Percentiles rank a stretch among this genome's conserved stretches.
These are phyloP conservation scores for Ceratocystiopsis sp. DNA, from an alignment of 2,329 filamentous ascomycete species.

Conservation along the genomic window DNA sequence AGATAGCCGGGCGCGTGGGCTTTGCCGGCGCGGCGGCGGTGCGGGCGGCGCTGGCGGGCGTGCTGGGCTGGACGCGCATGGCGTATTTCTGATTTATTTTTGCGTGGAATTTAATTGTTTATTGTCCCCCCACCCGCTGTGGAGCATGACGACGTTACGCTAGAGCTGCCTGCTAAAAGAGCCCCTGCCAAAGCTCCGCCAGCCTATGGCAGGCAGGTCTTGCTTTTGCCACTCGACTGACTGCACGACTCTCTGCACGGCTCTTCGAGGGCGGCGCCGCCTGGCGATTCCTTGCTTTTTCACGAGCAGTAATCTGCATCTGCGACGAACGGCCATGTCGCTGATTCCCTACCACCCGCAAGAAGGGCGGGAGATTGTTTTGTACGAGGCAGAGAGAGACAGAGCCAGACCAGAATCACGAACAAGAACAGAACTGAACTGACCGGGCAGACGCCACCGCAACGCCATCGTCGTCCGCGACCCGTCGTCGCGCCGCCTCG, in stretches of 20 bases:
- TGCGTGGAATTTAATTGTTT: not conserved
- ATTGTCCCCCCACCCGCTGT: no score
- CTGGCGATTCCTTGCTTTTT: no score
- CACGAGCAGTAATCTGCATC: no score
- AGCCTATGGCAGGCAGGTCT: no score
- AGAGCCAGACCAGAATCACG: no score
- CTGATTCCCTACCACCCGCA: conserved; percentile 59
- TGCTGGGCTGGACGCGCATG: conserved; percentile 42
- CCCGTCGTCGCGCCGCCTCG: conserved; percentile 66
- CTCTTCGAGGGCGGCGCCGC: no score
- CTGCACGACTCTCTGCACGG: no score
- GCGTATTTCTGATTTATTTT: conserved; percentile 1
- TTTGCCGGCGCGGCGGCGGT: conserved; percentile 46
- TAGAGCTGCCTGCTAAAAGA: no score
- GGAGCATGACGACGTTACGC: no score
- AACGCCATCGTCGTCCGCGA: conserved; percentile 89
- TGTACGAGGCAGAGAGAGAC: conserved; percentile 35
- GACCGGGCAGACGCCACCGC: conserved; percentile 56
- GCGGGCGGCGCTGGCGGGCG: conserved; percentile 48
- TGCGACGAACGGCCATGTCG: conserved; percentile 27
- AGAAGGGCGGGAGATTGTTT: conserved; percentile 61
- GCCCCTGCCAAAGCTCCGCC: no score
- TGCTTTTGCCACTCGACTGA: no score
- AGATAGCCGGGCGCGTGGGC: conserved; percentile 61
- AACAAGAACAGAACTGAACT: no score